Base-by-base conservation (phyloP, 768 basidiomycete species). In the Auricularia sp. region DNA sequence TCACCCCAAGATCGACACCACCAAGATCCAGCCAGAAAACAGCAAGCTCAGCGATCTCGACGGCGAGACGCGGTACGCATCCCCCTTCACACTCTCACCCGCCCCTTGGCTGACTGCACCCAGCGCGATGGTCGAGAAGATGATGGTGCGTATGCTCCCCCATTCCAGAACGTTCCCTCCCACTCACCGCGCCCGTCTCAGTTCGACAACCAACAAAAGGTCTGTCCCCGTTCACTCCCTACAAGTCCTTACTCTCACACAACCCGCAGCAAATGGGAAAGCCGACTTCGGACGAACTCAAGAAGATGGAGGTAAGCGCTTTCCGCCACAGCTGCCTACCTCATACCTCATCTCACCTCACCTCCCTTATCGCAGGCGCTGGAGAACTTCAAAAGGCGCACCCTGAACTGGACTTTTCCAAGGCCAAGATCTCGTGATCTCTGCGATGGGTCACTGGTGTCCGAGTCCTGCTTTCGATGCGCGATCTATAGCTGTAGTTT, bases 41-140 rank as follows among this genome's bases (percentile, higher is more conserved):
- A 94, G 94, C 73, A 96, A 97, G 73, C 81, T 99, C 63, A 90
- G 94, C 73, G 97, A 99, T 72, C 82, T 99, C 24, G 97, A 99
- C 71, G 90, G 89, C 11, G 96, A 98, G 74, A 98, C 96, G 0
- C 85, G 92, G 92, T 88, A 69, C 39, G 77, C 67, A 11, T 54
- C 47, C n/a, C 58, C 35, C 24, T 51, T 37, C 35, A 54, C 29
- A 13, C 7, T 8, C 58, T 62, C 34, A 51, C 62, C 18, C 42
- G 36, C 8, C 35, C 21, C 29, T 29, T 14, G 29, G 45, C 61
- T 51, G 0, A 36, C 18, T 42, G 39, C 7, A n/a, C 18, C 2
- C 71, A 92, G 97, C 69, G 94, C 91, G 2, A 90, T 99, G 91
- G 97, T 99, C 3, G 97, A 99, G 77, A 99, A 99, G 81, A 99